Percentiles rank a stretch among this genome's conserved stretches.
Evolutionary conservation across 2,329 filamentous ascomycete genomes (phyloP).

Genomic region (Juglanconis oblonga): DNA sequence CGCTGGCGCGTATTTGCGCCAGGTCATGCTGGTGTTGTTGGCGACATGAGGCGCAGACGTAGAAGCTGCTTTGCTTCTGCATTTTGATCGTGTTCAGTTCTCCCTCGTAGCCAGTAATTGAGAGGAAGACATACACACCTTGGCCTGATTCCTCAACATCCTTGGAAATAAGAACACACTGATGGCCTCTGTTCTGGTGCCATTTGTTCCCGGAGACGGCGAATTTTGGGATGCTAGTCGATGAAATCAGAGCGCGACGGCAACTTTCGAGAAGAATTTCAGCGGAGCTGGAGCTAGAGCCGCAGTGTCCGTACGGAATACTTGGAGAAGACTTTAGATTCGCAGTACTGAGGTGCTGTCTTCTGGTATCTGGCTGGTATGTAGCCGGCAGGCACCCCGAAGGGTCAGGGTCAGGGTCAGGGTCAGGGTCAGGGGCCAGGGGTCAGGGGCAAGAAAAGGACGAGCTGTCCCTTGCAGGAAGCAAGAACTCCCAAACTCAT

Average conservation of each 20-base stretch:
- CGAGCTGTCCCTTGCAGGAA: background rate
- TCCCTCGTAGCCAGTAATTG: too few relatives aligned
- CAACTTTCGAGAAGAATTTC: conserved; percentile 8
- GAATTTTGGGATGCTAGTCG: background rate
- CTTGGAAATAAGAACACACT: background rate
- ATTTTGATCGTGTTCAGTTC: conserved; percentile 1
- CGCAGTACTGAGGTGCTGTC: too few relatives aligned
- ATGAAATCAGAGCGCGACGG: conserved; percentile 5
- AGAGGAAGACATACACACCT: conserved; percentile 2
- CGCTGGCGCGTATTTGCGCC: conserved; percentile 3
- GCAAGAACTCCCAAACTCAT: background rate
- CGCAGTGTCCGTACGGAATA: background rate
- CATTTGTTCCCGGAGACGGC: background rate
- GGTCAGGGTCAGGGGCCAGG: background rate
- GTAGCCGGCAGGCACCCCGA: background rate
- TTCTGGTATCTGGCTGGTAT: background rate
- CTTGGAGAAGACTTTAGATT: background rate
- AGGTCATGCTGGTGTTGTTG: conserved; percentile 23
- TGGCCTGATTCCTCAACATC: conserved; percentile 17
- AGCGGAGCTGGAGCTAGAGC: background rate
- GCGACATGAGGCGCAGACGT: conserved; percentile 40
- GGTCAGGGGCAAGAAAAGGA: conserved; percentile 1
- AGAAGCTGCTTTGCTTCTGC: conserved; percentile 36
- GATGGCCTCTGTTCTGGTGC: background rate
- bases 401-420: background rate